Conservation (phyloP, 495 filamentous ascomycete genomes). For the Talaromyces proteolyticus region DNA sequence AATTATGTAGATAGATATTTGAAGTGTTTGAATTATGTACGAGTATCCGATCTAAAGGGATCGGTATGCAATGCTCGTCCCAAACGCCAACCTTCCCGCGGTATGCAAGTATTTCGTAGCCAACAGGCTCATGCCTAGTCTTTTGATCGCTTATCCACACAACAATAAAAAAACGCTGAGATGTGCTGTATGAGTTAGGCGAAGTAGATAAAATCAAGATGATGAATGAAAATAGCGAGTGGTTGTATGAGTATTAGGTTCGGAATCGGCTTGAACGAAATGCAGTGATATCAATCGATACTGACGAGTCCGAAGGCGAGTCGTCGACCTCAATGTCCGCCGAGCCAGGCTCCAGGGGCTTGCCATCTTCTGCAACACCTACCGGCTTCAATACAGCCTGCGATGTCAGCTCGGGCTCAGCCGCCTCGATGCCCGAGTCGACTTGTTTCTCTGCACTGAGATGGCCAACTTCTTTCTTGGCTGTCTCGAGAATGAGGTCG, state of each 20-base stretch:
- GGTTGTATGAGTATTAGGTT: not conserved
- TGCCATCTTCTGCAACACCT: conserved; percentile 1
- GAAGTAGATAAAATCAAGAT: not conserved
- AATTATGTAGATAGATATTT: not conserved
- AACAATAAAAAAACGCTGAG: not conserved
- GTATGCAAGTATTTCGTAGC: not conserved
- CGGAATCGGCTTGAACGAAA: conserved; percentile 29
- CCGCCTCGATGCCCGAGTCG: conserved; percentile 13
- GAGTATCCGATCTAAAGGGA: not conserved
- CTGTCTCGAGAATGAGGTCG: conserved; percentile 31
- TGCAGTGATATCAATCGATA: conserved; percentile 35
- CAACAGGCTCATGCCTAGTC: too few species aligned
- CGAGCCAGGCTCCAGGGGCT: conserved; percentile 7
- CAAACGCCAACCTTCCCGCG: not conserved
- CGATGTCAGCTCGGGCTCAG: conserved; percentile 7
- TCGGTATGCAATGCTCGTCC: not conserved
- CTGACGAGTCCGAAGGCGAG: conserved; percentile 23
- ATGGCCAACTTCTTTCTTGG: conserved; percentile 32
- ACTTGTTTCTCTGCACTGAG: conserved; percentile 29
- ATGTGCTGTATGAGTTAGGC: too few species aligned
- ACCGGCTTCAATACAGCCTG: conserved; percentile 14
- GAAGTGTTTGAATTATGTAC: not conserved
- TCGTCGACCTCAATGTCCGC: conserved; percentile 39
- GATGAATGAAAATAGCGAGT: too few species aligned
- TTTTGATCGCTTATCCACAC: not conserved